These are phyloP conservation scores for Tulasnella calospora DNA, from an alignment of 768 basidiomycete genomes.

Conservation along the genomic window DNA sequence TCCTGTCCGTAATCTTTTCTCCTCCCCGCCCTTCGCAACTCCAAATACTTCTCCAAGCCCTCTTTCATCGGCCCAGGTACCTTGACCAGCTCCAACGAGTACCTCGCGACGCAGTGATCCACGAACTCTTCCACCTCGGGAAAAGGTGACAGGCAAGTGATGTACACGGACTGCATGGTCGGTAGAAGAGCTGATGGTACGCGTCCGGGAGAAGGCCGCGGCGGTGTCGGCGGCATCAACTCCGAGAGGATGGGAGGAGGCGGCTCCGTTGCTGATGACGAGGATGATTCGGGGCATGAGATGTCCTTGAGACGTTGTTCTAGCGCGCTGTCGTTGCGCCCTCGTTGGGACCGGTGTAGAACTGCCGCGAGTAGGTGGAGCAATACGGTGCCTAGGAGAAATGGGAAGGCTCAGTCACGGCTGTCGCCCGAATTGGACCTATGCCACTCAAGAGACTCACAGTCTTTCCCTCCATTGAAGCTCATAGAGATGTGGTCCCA, in stretches of 20 bases:
- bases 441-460: constrained; percentile 41
- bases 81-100: constrained; percentile 72
- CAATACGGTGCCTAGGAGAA: constrained; percentile 76
- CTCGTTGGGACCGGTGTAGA: constrained; percentile 43
- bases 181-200: constrained; percentile 48
- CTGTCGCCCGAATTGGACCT: not conserved
- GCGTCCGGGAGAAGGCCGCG: constrained; percentile 35
- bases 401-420: not conserved
- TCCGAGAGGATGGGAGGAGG: not conserved
- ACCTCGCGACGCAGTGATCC: constrained; percentile 51
- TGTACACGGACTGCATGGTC: constrained; percentile 59
- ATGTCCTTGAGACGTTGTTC: not conserved
- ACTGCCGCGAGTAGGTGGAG: constrained; percentile 81
- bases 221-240: constrained; percentile 1
- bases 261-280: not conserved
- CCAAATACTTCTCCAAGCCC: constrained; percentile 69
- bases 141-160: constrained; percentile 87
- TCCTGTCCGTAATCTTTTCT: not conserved
- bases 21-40: constrained; percentile 28
- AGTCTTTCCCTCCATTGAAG: constrained; percentile 99
- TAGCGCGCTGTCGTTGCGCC: not conserved
- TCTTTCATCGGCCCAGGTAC: constrained; percentile 61
- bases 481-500: constrained; percentile 73
- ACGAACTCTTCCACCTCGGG: constrained; percentile 80
- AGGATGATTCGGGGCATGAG: not conserved